Evolutionary conservation across 805 yeast genomes (phyloP).

Genomic region (Suhomyces canberraensis): DNA sequence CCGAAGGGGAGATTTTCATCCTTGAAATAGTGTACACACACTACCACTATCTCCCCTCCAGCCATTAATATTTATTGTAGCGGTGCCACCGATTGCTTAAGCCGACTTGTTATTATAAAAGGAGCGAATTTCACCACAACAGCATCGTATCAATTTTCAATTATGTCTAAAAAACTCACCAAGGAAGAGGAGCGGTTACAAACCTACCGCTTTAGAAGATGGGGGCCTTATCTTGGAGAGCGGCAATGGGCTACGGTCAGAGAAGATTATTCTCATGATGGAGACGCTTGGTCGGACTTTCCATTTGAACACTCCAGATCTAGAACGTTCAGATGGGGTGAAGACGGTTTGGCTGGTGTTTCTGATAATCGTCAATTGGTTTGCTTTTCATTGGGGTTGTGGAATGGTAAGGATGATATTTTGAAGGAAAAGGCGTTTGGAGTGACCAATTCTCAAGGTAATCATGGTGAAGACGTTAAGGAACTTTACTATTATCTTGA

Average conservation of each 20-base stretch:
- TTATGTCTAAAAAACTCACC: constrained; percentile 18
- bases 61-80: too few relatives aligned
- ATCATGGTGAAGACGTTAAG: constrained; percentile 95
- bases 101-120: too few relatives aligned
- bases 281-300: constrained; percentile 89
- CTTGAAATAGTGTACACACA: too few relatives aligned
- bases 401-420: constrained; percentile 87
- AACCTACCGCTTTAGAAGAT: constrained; percentile 35
- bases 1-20: too few relatives aligned
- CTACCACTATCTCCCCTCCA: too few relatives aligned
- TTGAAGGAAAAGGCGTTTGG: constrained; percentile 87
- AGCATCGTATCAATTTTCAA: constrained; percentile 5
- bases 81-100: too few relatives aligned
- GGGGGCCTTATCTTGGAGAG: constrained; percentile 92
- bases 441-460: constrained; percentile 87
- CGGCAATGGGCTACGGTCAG: constrained; percentile 74
- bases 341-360: constrained; percentile 90
- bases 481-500: constrained; percentile 82
- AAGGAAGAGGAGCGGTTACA: constrained; percentile 39
- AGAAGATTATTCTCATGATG: constrained; percentile 81
- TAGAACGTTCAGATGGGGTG: constrained; percentile 91
- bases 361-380: constrained; percentile 77
- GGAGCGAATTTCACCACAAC: background rate
- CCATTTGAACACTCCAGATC: constrained; percentile 82
- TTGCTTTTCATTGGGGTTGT: constrained; percentile 76